Percentiles rank a stretch among this genome's conserved stretches.
phyloP scores from a whole-genome alignment of 495 filamentous ascomycete genomes.

The Tuber brumale region DNA sequence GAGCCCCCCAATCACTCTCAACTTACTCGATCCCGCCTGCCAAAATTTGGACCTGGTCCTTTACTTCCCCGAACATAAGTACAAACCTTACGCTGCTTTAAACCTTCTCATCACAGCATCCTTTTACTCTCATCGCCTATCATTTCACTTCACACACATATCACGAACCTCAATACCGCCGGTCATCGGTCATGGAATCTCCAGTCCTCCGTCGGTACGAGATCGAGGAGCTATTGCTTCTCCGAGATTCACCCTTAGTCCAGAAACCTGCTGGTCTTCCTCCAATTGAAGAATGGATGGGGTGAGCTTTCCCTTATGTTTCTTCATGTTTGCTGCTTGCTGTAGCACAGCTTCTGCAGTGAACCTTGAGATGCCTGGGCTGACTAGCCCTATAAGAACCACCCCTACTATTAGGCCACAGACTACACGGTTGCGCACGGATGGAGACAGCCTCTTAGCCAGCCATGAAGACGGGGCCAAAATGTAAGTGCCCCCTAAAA shows the following conservation, averaged over 20 bases:
- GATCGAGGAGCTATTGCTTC: slow-evolving; percentile 65
- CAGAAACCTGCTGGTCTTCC: slow-evolving; percentile 73
- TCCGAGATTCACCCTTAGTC: slow-evolving; percentile 79
- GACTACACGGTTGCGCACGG: slow-evolving; percentile 45
- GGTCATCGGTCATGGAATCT: slow-evolving; percentile 31
- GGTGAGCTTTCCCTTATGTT: slow-evolving; percentile 53
- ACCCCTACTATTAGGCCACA: slow-evolving; percentile 49
- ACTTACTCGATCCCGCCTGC: not conserved
- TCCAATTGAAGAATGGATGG: slow-evolving; percentile 96
- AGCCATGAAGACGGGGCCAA: slow-evolving; percentile 43
- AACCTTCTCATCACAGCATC: not conserved
- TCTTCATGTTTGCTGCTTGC: slow-evolving; percentile 24
- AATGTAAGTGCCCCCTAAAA: slow-evolving; percentile 13
- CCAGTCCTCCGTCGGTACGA: slow-evolving; percentile 63
- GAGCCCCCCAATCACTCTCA: slow-evolving; percentile 2
- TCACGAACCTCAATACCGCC: slow-evolving; percentile 11
- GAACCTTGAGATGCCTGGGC: slow-evolving; percentile 43
- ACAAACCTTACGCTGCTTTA: slow-evolving; percentile 1
- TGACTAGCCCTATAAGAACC: slow-evolving; percentile 42
- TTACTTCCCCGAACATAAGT: not conserved
- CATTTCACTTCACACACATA: not conserved
- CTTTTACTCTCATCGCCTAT: not conserved
- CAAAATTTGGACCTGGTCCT: not conserved
- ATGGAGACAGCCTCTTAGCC: slow-evolving; percentile 43
- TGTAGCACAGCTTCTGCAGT: slow-evolving; percentile 37